Conservation (phyloP, 2,329 filamentous ascomycete species). For the Penicillium fuscoglaucum region DNA sequence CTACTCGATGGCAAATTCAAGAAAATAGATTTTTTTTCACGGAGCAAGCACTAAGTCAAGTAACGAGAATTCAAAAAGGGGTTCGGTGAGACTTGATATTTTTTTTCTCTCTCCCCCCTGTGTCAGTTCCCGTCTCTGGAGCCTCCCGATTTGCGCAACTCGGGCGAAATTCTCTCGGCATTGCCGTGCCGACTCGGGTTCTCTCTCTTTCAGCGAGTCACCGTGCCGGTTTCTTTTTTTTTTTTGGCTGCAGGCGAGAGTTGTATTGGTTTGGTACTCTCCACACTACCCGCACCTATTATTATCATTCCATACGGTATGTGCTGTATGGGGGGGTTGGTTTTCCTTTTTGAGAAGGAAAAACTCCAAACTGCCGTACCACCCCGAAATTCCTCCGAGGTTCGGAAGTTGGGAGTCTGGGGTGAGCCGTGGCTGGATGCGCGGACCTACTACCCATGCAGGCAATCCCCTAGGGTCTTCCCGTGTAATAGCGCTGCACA, state of each 20-base stretch:
- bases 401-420: slow-evolving; percentile 14
- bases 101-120: not conserved
- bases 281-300: not conserved
- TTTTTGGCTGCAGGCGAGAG: not conserved
- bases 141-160: slow-evolving; percentile 20
- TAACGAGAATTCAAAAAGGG: slow-evolving; percentile 13
- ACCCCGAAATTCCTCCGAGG: slow-evolving; percentile 23
- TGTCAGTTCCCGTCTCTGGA: slow-evolving; percentile 23
- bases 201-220: not conserved
- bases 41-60: slow-evolving; percentile 20
- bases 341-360: not conserved
- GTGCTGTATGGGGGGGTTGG: not conserved
- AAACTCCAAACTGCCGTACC: not conserved
- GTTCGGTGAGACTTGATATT: slow-evolving; percentile 11
- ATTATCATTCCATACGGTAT: not conserved
- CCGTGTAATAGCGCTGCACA: not conserved
- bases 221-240: not conserved
- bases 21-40: slow-evolving; percentile 15
- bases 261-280: slow-evolving; percentile 2
- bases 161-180: slow-evolving; percentile 21
- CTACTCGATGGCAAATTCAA: not conserved
- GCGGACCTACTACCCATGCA: slow-evolving; percentile 6
- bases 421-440: slow-evolving; percentile 3
- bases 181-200: slow-evolving; percentile 21
- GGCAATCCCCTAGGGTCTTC: not conserved